Conservation (phyloP, 208 protist genomes). For the Leishmania aethiopica region DNA sequence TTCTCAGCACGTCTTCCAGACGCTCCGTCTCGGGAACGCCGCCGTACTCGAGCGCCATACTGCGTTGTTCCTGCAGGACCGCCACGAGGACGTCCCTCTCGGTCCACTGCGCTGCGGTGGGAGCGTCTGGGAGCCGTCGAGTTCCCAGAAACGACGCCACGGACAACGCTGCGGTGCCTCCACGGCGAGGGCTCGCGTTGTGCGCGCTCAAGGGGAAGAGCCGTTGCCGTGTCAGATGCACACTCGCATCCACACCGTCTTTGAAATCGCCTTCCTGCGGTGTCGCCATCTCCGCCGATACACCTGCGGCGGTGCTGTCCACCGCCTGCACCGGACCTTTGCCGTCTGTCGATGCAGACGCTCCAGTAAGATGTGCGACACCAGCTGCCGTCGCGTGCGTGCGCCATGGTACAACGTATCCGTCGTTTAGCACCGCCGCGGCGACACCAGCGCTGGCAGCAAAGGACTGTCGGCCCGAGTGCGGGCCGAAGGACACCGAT, state of each 20-base stretch:
- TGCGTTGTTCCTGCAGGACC: conserved; percentile 27
- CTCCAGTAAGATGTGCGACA: neutral
- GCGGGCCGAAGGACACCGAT: neutral
- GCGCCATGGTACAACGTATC: conserved; percentile 29
- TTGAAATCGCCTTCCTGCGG: neutral
- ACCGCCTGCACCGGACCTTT: neutral
- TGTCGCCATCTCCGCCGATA: neutral
- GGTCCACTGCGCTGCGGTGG: conserved; percentile 25
- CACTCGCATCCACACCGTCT: conserved; percentile 1
- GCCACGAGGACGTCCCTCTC: conserved; percentile 23
- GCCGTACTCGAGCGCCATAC: conserved; percentile 25
- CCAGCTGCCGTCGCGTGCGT: neutral
- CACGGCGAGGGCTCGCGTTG: neutral
- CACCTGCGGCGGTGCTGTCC: neutral
- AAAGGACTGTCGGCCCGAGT: neutral
- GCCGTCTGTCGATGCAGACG: neutral
- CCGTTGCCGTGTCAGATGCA: conserved; percentile 20
- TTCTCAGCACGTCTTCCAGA: conserved; percentile 29
- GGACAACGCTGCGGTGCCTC: neutral
- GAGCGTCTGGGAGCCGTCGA: conserved; percentile 22
- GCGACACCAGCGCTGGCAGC: neutral
- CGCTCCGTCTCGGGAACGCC: conserved; percentile 18
- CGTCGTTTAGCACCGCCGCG: neutral
- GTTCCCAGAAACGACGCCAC: conserved; percentile 22
- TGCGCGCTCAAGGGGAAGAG: conserved; percentile 15